Conservation (phyloP, 176 grass and related monocot genomes). For the Oryza longistaminata region DNA sequence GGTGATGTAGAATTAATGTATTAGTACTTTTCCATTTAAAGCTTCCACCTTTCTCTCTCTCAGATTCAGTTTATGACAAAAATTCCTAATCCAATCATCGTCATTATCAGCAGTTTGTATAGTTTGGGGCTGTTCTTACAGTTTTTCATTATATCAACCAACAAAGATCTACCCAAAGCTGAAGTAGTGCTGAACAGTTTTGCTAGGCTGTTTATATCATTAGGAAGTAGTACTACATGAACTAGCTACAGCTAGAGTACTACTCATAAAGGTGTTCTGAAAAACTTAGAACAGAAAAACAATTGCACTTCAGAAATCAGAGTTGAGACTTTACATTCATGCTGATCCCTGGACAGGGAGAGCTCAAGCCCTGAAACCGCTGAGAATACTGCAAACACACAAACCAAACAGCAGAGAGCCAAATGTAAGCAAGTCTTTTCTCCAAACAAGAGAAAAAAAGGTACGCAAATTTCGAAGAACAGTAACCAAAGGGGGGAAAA, state of each 20-base stretch:
- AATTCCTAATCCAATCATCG: background rate
- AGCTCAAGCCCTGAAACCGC: conserved; percentile 95
- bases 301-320: background rate
- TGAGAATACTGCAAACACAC: conserved; percentile 72
- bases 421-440: background rate
- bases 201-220: background rate
- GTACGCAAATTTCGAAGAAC: background rate
- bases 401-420: background rate
- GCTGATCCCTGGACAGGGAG: conserved; percentile 82
- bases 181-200: too few species aligned
- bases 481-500: background rate
- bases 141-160: background rate
- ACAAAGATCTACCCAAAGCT: background rate
- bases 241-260: background rate
- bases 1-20: background rate
- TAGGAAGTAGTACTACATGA: background rate
- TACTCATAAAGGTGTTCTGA: background rate
- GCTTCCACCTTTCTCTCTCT: background rate
- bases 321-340: conserved; percentile 76
- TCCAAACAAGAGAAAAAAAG: too few species aligned
- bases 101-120: background rate
- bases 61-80: background rate
- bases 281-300: background rate
- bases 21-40: background rate
- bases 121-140: background rate